A percentile compares a stretch with the other conserved stretches of the same genome.
Evolutionary conservation across 257 asterid species (phyloP).

Genomic region (Rehmannia glutinosa): DNA sequence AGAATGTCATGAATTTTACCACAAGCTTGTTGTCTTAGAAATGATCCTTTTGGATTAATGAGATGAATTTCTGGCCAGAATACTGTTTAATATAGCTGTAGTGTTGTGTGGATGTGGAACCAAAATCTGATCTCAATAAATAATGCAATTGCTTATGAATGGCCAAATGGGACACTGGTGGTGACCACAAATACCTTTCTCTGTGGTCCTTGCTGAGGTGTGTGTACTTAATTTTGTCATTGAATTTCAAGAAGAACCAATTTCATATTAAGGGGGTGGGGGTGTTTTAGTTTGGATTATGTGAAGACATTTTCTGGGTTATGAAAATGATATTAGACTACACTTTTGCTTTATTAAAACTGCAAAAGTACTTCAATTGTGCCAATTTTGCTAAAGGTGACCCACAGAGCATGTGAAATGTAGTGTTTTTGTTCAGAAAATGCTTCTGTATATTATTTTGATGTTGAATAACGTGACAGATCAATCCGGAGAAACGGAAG

Average conservation of each 20-base stretch:
- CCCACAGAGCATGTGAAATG: slow-evolving; percentile 5
- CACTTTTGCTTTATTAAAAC: slow-evolving; percentile 12
- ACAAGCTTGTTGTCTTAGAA: too few species aligned
- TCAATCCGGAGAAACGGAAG: slow-evolving; percentile 50
- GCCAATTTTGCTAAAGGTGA: slow-evolving; percentile 10
- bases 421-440: neutral
- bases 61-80: neutral
- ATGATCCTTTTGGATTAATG: neutral
- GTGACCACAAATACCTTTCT: slow-evolving; percentile 27
- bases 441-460: neutral
- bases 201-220: slow-evolving; percentile 40
- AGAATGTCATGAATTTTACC: too few species aligned
- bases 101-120: slow-evolving; percentile 29
- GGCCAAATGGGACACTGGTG: slow-evolving; percentile 6
- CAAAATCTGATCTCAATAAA: slow-evolving; percentile 30
- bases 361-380: slow-evolving; percentile 4
- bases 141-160: slow-evolving; percentile 18
- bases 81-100: neutral
- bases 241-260: slow-evolving; percentile 9
- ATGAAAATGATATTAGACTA: slow-evolving; percentile 21
- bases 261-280: slow-evolving; percentile 7
- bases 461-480: slow-evolving; percentile 30
- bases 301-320: slow-evolving; percentile 28
- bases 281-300: slow-evolving; percentile 17
- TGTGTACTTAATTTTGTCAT: slow-evolving; percentile 20